Percentiles rank a stretch among this genome's conserved stretches.
These are phyloP conservation scores for Aspergillus haitiensis DNA, from an alignment of 495 filamentous ascomycete species.

Conservation along the genomic window DNA sequence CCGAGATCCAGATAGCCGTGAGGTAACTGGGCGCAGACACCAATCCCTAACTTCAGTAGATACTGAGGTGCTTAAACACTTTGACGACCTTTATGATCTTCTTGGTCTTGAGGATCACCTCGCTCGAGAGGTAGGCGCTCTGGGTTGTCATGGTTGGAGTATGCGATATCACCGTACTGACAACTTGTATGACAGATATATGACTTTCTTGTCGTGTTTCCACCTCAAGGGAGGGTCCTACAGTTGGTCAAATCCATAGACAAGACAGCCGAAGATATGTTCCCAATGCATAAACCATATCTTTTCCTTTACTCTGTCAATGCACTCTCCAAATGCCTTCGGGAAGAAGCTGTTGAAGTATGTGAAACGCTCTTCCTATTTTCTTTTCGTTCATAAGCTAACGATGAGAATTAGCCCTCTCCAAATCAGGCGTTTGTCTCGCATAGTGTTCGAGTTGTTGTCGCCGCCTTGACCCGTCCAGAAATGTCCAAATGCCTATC, in stretches of 20 bases:
- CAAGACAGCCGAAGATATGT: slow-evolving; percentile 56
- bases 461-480: slow-evolving; percentile 41
- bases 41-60: slow-evolving; percentile 58
- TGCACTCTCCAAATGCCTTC: slow-evolving; percentile 55
- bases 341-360: slow-evolving; percentile 46
- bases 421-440: slow-evolving; percentile 41
- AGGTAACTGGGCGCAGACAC: slow-evolving; percentile 28
- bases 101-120: slow-evolving; percentile 73
- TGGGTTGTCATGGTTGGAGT: slow-evolving; percentile 12
- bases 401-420: slow-evolving; percentile 26
- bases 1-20: slow-evolving; percentile 42
- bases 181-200: slow-evolving; percentile 56
- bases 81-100: slow-evolving; percentile 80
- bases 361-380: slow-evolving; percentile 8
- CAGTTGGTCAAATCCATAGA: slow-evolving; percentile 56
- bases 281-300: slow-evolving; percentile 69
- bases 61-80: slow-evolving; percentile 76
- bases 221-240: slow-evolving; percentile 62
- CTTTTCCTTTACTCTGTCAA: slow-evolving; percentile 73
- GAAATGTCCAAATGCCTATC: slow-evolving; percentile 30
- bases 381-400: slow-evolving; percentile 4
- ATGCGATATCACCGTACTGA: neutral
- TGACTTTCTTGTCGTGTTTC: slow-evolving; percentile 70
- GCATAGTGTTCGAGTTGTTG: slow-evolving; percentile 46
- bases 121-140: slow-evolving; percentile 58